phyloP scores from a whole-genome alignment of 768 basidiomycete species.

The Fibroporia radiculosa region DNA sequence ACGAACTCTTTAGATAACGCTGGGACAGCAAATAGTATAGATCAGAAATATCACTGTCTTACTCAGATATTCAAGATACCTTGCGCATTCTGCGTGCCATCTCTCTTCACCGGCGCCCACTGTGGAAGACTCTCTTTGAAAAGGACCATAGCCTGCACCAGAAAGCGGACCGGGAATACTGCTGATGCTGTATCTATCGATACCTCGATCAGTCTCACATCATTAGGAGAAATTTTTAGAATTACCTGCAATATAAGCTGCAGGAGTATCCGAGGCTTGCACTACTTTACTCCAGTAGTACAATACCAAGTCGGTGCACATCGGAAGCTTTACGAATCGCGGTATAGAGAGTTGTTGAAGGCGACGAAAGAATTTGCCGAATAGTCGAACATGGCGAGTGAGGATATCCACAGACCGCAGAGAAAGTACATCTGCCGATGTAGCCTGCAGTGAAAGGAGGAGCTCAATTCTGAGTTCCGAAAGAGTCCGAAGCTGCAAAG shows the following conservation, averaged over 20 bases:
- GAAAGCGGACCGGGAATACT: conserved; percentile 67
- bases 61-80: conserved; percentile 20
- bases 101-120: conserved; percentile 62
- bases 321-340: conserved; percentile 57
- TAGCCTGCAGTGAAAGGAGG: conserved; percentile 33
- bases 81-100: conserved; percentile 51
- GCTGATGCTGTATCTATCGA: conserved; percentile 51
- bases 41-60: background rate
- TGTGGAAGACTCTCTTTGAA: conserved; percentile 78
- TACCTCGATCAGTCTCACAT: background rate
- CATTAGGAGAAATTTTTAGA: conserved; percentile 1
- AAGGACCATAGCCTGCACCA: conserved; percentile 80
- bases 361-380: conserved; percentile 77
- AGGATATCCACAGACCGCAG: conserved; percentile 45
- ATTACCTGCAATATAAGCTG: conserved; percentile 51
- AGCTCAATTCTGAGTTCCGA: conserved; percentile 51
- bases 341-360: conserved; percentile 53
- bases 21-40: conserved; percentile 17
- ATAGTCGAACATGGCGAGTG: conserved; percentile 59
- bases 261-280: conserved; percentile 51
- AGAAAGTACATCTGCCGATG: conserved; percentile 28
- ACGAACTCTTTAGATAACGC: conserved; percentile 66
- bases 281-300: conserved; percentile 81
- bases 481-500: conserved; percentile 46
- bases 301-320: conserved; percentile 58